Base-by-base conservation (phyloP, 2,329 filamentous ascomycete species). In the Beauveria sp. region DNA sequence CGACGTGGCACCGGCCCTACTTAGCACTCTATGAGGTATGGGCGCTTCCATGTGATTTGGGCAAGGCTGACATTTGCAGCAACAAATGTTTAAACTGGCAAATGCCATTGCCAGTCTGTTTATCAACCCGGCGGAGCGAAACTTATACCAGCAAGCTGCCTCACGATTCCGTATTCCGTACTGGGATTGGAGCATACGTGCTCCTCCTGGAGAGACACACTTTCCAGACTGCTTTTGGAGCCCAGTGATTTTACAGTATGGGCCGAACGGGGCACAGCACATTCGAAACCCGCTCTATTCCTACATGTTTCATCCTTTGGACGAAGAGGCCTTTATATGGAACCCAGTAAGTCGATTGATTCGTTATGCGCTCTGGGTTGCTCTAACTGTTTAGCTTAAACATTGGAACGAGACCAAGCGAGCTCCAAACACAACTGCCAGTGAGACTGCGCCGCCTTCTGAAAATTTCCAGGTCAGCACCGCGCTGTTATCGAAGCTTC, bases 1-100 rank as follows among this genome's bases (percentile, higher is more conserved):
- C 88, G 45, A 82, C 87, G 45, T 96, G 91, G 91, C 91, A 96
- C 78, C 84, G 91, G 55, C 89, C 90, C 1, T 96, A 93, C 72
- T 77, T 95, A 63, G 81, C 79, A 34, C 72, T 85, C 56, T 83
- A 83, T 62, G 83, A 86, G 77, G 83, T 82, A 64, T 62, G 70
- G 43, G 1, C 4, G 20, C 14, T 31, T 3, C 12, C 4, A 16
- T 12, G 7, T 18, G 31, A 20, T 18, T 26, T 22, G 31, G 8
- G 1, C 43, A 5, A 40, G 64, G 72, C 40, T 73, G 60, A 14
- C 9, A 2, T n/a, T 1, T 42, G 45, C 40, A 76, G 74, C 74
- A 76, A 74, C 72, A 76, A 67, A 60, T 76, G 34, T 70, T 70
- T 63, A 68, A 69, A 49, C 68, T 74, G 66, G 74, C 68, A 59